Evolutionary conservation across 2,329 filamentous ascomycete species (phyloP).

Genomic region (Xylariomycetidae sp.): DNA sequence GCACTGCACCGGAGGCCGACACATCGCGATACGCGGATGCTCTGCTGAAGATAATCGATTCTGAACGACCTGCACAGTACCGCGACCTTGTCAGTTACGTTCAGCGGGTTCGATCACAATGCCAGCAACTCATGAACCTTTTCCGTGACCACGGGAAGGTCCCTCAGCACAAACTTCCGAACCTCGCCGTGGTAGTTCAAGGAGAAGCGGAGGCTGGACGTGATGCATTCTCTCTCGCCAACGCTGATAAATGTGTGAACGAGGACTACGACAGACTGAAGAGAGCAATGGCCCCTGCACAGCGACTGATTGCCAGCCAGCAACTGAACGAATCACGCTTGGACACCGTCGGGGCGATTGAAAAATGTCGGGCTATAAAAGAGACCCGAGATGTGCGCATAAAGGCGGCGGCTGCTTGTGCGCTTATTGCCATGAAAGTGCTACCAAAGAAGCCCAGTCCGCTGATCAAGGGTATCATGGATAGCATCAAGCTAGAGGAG

Average conservation of each 20-base stretch:
- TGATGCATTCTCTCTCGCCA: slow-evolving; percentile 80
- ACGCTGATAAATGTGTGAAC: slow-evolving; percentile 80
- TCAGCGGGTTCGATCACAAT: slow-evolving; percentile 85
- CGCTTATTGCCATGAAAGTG: slow-evolving; percentile 77
- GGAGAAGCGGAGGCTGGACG: slow-evolving; percentile 88
- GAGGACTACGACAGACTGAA: slow-evolving; percentile 85
- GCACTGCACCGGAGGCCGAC: slow-evolving; percentile 38
- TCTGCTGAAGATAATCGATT: slow-evolving; percentile 72
- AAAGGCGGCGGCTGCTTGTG: slow-evolving; percentile 78
- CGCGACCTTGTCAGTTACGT: slow-evolving; percentile 85
- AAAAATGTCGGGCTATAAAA: slow-evolving; percentile 74
- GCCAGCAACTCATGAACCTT: slow-evolving; percentile 79
- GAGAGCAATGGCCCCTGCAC: slow-evolving; percentile 80
- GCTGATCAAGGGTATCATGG: slow-evolving; percentile 96
- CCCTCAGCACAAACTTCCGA: slow-evolving; percentile 66
- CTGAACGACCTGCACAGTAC: slow-evolving; percentile 75
- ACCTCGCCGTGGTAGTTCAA: slow-evolving; percentile 84
- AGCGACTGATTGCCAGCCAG: slow-evolving; percentile 76
- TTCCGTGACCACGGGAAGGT: slow-evolving; percentile 90
- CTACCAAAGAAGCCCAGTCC: slow-evolving; percentile 90
- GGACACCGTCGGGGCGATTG: slow-evolving; percentile 64
- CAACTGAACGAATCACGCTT: slow-evolving; percentile 72
- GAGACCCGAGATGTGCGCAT: slow-evolving; percentile 79
- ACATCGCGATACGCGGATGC: slow-evolving; percentile 55
- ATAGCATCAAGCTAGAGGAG: slow-evolving; percentile 93